A percentile compares a stretch with the other conserved stretches of the same genome.
Evolutionary conservation across 345 rosid species (phyloP).

Genomic region (Citrus sinensis): DVS_A1.0 CM039161.1:4851001-4851500

Average conservation of each 20-base stretch:
- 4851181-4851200: neutral
- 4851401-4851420: neutral
- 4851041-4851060: neutral
- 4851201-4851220: neutral
- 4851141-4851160: neutral
- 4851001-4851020: constrained; percentile 59
- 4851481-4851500: constrained; percentile 53
- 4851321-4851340: constrained; percentile 51
- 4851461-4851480: neutral
- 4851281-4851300: constrained; percentile 92
- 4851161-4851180: neutral
- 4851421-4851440: neutral
- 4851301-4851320: constrained; percentile 90
- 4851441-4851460: neutral
- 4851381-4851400: neutral
- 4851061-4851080: neutral
- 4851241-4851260: constrained; percentile 73
- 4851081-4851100: neutral
- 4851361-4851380: neutral
- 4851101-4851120: neutral
- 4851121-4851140: neutral
- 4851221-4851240: neutral
- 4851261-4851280: constrained; percentile 86
- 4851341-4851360: neutral
- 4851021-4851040: constrained; percentile 3